These are phyloP conservation scores for Nicotiana paniculata DNA, from an alignment of 257 asterid species.

Conservation along the genomic window DNA sequence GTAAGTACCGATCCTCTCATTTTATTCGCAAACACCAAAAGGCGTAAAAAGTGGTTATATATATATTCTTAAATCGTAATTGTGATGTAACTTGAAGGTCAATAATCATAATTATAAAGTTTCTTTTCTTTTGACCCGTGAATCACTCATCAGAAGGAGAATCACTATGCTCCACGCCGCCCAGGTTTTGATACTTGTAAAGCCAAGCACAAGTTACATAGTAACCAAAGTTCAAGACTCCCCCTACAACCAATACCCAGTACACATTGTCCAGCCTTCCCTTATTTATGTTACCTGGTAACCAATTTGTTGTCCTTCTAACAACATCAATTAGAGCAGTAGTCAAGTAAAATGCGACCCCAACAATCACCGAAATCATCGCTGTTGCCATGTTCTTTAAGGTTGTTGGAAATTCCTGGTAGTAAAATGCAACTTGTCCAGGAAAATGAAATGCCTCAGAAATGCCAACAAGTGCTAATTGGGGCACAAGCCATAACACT, in stretches of 20 bases:
- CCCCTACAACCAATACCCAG: constrained; percentile 52
- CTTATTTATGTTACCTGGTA: constrained; percentile 51
- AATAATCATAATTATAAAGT: background rate
- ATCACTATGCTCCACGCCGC: background rate
- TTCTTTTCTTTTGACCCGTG: background rate
- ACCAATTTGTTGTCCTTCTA: constrained; percentile 64
- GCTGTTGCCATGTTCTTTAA: constrained; percentile 80
- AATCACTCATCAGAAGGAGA: background rate
- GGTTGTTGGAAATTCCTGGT: constrained; percentile 73
- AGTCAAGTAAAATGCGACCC: constrained; percentile 64
- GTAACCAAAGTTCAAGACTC: constrained; percentile 50
- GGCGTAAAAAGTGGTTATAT: no score
- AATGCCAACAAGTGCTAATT: background rate
- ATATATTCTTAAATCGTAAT: background rate
- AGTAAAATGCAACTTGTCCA: constrained; percentile 65
- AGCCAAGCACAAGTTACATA: constrained; percentile 45
- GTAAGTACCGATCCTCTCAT: no score
- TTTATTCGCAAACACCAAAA: no score
- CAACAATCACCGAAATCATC: constrained; percentile 48
- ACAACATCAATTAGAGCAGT: constrained; percentile 47
- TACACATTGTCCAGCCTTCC: constrained; percentile 66
- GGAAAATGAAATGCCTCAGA: background rate
- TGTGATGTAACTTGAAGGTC: no score
- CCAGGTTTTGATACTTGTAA: constrained; percentile 47
- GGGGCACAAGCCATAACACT: background rate